Conservation (phyloP, 2,329 filamentous ascomycete genomes). For the Aspergillus ustus region DNA sequence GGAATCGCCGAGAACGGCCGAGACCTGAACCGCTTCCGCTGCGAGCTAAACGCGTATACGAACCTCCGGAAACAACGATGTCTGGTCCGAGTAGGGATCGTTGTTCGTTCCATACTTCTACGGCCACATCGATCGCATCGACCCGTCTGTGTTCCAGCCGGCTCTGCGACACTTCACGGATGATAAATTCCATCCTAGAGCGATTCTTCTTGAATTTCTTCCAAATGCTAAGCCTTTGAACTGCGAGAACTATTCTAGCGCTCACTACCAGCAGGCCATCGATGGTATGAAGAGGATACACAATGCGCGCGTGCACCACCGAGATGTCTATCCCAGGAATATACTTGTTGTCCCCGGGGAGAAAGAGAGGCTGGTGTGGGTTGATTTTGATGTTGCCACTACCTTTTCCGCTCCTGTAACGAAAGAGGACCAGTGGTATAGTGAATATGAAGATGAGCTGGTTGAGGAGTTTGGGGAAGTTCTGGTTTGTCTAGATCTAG, state of each 20-base stretch:
- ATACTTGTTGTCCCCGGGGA: conserved; percentile 29
- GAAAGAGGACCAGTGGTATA: neutral
- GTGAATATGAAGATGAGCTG: neutral
- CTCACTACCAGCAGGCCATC: conserved; percentile 22
- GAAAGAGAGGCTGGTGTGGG: conserved; percentile 24
- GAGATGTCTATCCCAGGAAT: conserved; percentile 32
- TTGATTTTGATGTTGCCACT: conserved; percentile 33
- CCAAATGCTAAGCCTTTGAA: conserved; percentile 26
- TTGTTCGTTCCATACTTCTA: conserved; percentile 24
- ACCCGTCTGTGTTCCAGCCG: conserved; percentile 17
- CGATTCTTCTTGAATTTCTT: conserved; percentile 35
- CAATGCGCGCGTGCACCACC: conserved; percentile 26
- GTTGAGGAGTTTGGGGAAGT: neutral
- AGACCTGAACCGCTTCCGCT: conserved; percentile 27
- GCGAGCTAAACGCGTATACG: conserved; percentile 25
- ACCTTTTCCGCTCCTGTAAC: conserved; percentile 15
- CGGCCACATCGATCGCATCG: conserved; percentile 18
- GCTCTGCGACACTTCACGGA: conserved; percentile 14
- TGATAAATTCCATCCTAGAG: conserved; percentile 26
- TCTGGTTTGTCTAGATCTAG: neutral
- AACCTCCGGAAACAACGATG: conserved; percentile 20
- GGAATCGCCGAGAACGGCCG: conserved; percentile 22
- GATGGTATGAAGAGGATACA: conserved; percentile 29
- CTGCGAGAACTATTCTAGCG: conserved; percentile 27
- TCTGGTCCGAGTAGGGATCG: conserved; percentile 20